Percentiles rank a stretch among this genome's conserved stretches.
Evolutionary conservation across 805 yeast genomes (phyloP).

Genomic region (Soucietia sequanensis): DNA sequence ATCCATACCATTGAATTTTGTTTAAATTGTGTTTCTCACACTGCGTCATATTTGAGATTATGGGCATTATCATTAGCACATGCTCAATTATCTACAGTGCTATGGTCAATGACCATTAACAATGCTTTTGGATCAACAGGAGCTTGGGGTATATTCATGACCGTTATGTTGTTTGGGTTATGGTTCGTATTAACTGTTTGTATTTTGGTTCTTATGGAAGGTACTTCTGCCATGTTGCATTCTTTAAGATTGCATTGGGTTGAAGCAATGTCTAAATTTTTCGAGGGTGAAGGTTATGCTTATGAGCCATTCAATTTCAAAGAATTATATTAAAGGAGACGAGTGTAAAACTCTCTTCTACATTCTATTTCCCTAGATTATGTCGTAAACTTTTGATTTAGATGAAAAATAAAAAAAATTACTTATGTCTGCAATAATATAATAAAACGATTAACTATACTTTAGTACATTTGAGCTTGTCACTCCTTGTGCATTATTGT

Average conservation of each 20-base stretch:
- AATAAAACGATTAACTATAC: no score
- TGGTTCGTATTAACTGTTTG: constrained; percentile 93
- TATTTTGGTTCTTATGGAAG: constrained; percentile 95
- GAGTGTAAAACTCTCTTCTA: no score
- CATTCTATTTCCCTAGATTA: no score
- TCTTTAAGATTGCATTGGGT: constrained; percentile 99
- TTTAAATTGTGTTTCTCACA: constrained; percentile 95
- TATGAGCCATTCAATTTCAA: constrained; percentile 84
- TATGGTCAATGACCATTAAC: constrained; percentile 93
- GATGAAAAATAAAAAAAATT: no score
- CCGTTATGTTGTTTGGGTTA: constrained; percentile 82
- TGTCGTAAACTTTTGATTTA: no score
- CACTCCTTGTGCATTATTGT: no score
- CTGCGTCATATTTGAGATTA: constrained; percentile 92
- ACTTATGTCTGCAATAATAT: no score
- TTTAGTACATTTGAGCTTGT: no score
- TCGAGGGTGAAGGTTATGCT: constrained; percentile 93
- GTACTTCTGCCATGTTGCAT: constrained; percentile 98
- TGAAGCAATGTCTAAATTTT: constrained; percentile 97
- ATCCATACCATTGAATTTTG: constrained; percentile 98
- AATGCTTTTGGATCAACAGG: constrained; percentile 73
- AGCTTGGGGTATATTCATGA: constrained; percentile 62
- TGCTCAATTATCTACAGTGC: constrained; percentile 90
- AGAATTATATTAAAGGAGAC: constrained; percentile 15
- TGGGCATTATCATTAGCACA: constrained; percentile 99